Conservation (phyloP, 1,139 yeast species). For the Taphrina betulina region DNA sequence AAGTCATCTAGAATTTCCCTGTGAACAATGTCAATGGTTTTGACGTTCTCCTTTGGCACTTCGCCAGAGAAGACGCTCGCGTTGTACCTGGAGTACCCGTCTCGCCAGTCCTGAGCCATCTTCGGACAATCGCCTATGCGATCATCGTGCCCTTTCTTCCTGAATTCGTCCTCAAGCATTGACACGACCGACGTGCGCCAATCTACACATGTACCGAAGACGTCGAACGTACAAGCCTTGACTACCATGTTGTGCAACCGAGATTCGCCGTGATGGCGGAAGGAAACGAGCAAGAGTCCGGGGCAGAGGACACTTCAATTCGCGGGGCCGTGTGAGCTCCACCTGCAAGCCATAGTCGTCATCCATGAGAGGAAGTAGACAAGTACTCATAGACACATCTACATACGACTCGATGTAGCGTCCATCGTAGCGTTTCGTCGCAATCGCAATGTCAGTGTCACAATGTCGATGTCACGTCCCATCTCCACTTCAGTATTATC, state of each 20-base stretch:
- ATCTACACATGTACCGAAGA: slow-evolving; percentile 39
- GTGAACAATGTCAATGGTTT: slow-evolving; percentile 36
- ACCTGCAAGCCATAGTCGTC: no score
- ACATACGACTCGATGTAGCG: no score
- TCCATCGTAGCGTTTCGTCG: no score
- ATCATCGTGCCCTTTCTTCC: slow-evolving; percentile 9
- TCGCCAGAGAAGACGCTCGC: slow-evolving; percentile 4
- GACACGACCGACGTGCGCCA: slow-evolving; percentile 37
- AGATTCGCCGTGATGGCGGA: no score
- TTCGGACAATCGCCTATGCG: slow-evolving; percentile 17
- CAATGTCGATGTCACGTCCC: no score
- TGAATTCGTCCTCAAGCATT: slow-evolving; percentile 12
- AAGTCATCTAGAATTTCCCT: slow-evolving; percentile 30
- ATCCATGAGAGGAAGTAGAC: no score
- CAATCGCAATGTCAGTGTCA: no score
- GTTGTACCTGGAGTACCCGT: slow-evolving; percentile 35
- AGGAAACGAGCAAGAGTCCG: not conserved
- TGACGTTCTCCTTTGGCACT: slow-evolving; percentile 16
- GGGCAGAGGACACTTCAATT: not conserved
- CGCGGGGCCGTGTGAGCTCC: not conserved
- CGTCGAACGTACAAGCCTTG: slow-evolving; percentile 37
- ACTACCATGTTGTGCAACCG: no score
- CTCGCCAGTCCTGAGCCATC: slow-evolving; percentile 36
- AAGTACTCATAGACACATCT: no score
- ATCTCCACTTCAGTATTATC: no score